These are phyloP conservation scores for Peziza echinospora DNA, from an alignment of 495 filamentous ascomycete genomes.

Conservation along the genomic window DNA sequence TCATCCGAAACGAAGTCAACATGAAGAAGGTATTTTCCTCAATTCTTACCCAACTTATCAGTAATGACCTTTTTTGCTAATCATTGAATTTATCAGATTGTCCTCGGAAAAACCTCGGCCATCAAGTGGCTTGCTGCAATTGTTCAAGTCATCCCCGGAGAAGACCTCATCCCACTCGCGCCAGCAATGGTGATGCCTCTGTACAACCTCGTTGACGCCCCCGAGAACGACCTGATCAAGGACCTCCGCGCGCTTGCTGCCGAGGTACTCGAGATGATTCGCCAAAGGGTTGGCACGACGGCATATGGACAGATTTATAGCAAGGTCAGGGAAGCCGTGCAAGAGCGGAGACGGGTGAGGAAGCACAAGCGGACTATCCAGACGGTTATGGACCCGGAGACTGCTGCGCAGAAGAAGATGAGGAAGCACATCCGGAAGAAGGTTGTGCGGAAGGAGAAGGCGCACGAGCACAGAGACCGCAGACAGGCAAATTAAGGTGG, in stretches of 20 bases:
- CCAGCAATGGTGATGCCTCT: constrained; percentile 53
- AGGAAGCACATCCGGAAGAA: constrained; percentile 71
- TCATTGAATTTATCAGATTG: constrained; percentile 4
- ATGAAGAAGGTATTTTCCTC: constrained; percentile 38
- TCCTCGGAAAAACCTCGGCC: constrained; percentile 40
- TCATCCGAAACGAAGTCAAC: constrained; percentile 55
- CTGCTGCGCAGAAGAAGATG: constrained; percentile 52
- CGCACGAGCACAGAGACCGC: constrained; percentile 40
- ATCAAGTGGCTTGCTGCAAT: constrained; percentile 48
- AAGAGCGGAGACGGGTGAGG: constrained; percentile 45
- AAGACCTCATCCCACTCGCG: constrained; percentile 37
- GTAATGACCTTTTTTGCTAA: not conserved
- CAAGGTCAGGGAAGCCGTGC: constrained; percentile 43
- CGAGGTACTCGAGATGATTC: constrained; percentile 51
- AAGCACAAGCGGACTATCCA: constrained; percentile 69
- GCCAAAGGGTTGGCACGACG: constrained; percentile 63
- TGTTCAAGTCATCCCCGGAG: constrained; percentile 31
- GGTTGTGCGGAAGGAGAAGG: constrained; percentile 57
- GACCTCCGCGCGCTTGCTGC: constrained; percentile 42
- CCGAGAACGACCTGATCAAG: constrained; percentile 25
- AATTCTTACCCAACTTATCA: constrained; percentile 22
- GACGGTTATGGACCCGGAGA: constrained; percentile 61
- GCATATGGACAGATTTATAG: constrained; percentile 49
- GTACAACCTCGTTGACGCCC: constrained; percentile 60
- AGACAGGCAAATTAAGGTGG: constrained; percentile 48